Conservation (phyloP, 495 filamentous ascomycete genomes). For the Saxophila tyrrhenica region DNA sequence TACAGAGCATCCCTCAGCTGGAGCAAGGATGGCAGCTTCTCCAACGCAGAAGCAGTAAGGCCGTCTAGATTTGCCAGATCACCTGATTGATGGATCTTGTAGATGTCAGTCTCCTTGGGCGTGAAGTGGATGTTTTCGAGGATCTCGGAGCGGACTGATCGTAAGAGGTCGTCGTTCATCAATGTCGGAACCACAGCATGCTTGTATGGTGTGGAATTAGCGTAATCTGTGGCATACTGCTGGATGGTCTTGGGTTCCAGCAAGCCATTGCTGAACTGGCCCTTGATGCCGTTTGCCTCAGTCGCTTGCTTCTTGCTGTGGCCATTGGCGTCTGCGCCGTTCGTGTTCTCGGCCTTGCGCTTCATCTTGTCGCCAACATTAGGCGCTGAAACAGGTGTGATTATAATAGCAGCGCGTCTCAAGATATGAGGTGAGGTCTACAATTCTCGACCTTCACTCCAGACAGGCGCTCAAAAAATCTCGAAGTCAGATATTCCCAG, state of each 20-base stretch:
- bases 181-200: constrained; percentile 78
- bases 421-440: background rate
- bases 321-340: constrained; percentile 32
- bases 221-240: constrained; percentile 59
- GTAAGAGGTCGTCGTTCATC: constrained; percentile 68
- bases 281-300: constrained; percentile 35
- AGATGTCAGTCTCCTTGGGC: constrained; percentile 98
- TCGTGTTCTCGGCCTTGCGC: constrained; percentile 39
- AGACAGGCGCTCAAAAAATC: background rate
- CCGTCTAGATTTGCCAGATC: constrained; percentile 96
- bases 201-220: constrained; percentile 68
- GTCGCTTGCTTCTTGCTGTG: constrained; percentile 43
- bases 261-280: constrained; percentile 59
- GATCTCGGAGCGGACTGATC: constrained; percentile 79
- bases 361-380: constrained; percentile 33
- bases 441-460: background rate
- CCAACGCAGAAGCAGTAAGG: constrained; percentile 68
- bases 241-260: constrained; percentile 57
- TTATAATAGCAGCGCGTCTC: background rate
- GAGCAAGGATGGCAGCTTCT: constrained; percentile 72
- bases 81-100: constrained; percentile 97
- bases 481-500: background rate
- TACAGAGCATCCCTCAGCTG: constrained; percentile 87
- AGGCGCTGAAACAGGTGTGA: background rate
- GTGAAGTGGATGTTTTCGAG: constrained; percentile 83